Conservation (phyloP, 305 asterid species). For the Solanum chacoense region DNA sequence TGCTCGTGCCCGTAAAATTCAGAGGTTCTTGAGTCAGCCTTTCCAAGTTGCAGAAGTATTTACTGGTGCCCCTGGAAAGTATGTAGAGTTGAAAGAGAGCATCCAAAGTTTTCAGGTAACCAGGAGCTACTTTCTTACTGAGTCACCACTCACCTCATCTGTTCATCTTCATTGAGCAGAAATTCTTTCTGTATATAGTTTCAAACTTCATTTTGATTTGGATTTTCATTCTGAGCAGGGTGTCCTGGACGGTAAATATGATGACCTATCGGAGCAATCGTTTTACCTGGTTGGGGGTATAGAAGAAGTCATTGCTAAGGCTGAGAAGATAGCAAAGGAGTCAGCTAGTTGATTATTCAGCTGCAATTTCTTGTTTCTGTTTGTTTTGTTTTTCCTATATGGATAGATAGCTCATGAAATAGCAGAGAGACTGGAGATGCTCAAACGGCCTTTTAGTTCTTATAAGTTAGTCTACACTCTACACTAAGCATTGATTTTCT, state of each 20-base stretch:
- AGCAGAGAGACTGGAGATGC: not conserved
- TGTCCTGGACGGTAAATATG: constrained; percentile 66
- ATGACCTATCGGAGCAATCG: constrained; percentile 63
- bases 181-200: not conserved
- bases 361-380: not conserved
- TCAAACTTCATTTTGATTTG: not conserved
- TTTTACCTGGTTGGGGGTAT: constrained; percentile 87
- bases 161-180: not conserved
- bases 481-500: not conserved
- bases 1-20: constrained; percentile 44
- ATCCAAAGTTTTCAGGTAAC: constrained; percentile 45
- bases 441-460: not conserved
- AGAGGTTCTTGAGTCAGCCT: constrained; percentile 52
- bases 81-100: constrained; percentile 51
- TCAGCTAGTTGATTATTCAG: constrained; percentile 21
- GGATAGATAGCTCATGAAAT: not conserved
- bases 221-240: constrained; percentile 29
- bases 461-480: not conserved
- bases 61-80: constrained; percentile 61
- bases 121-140: not conserved
- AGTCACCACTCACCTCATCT: not conserved
- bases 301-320: constrained; percentile 70
- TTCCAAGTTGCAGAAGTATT: constrained; percentile 62
- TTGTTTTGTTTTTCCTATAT: not conserved
- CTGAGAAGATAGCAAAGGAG: constrained; percentile 71